Evolutionary conservation across 2,329 filamentous ascomycete species (phyloP).

Genomic region (Neonectria punicea): DNA sequence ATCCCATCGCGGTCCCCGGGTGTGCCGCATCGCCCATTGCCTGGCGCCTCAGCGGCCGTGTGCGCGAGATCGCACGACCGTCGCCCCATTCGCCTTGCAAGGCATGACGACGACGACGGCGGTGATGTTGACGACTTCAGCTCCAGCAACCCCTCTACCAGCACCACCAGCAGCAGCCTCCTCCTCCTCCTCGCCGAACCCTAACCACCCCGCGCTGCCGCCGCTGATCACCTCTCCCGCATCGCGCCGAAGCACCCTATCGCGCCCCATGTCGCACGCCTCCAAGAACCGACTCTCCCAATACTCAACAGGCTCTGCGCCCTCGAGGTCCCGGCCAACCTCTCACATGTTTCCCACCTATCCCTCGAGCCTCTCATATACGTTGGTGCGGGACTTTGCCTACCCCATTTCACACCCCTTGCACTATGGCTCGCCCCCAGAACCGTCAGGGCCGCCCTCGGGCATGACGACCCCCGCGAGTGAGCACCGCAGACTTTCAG

Average conservation of each 20-base stretch:
- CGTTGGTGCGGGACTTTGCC: slow-evolving; percentile 95
- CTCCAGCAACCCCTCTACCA: slow-evolving; percentile 63
- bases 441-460: slow-evolving; percentile 75
- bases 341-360: slow-evolving; percentile 87
- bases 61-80: slow-evolving; percentile 46
- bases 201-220: slow-evolving; percentile 65
- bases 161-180: slow-evolving; percentile 54
- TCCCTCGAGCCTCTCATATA: slow-evolving; percentile 86
- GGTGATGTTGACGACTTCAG: slow-evolving; percentile 67
- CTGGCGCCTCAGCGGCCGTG: slow-evolving; percentile 43
- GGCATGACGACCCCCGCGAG: slow-evolving; percentile 86
- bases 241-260: slow-evolving; percentile 67
- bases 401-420: slow-evolving; percentile 85
- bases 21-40: slow-evolving; percentile 33
- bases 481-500: slow-evolving; percentile 83
- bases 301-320: slow-evolving; percentile 78
- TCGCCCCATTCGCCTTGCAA: slow-evolving; percentile 39
- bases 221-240: slow-evolving; percentile 68
- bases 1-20: slow-evolving; percentile 35
- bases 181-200: slow-evolving; percentile 53
- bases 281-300: slow-evolving; percentile 85
- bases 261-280: slow-evolving; percentile 78
- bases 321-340: slow-evolving; percentile 77
- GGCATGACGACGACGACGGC: slow-evolving; percentile 55
- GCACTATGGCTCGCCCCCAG: slow-evolving; percentile 92